phyloP scores from a whole-genome alignment of 768 basidiomycete species.

The Holtermannia corniformis region DNA sequence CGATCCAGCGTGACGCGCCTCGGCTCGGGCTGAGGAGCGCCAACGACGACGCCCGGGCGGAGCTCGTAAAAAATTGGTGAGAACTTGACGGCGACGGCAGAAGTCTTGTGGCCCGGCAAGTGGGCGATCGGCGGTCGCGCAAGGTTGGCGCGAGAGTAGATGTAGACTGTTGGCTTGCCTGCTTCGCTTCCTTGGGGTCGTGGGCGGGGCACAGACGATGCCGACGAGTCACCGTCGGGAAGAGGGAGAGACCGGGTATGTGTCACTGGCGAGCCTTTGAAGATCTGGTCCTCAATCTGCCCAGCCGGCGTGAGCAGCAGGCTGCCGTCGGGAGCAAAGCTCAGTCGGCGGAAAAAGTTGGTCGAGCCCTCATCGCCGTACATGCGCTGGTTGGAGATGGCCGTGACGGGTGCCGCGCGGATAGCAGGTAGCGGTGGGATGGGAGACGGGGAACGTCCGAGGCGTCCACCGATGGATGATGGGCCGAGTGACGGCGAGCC shows the following conservation, averaged over 20 bases:
- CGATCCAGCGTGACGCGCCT: constrained; percentile 54
- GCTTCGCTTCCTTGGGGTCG: constrained; percentile 26
- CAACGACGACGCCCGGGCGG: constrained; percentile 46
- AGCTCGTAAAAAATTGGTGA: constrained; percentile 88
- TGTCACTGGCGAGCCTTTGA: constrained; percentile 36
- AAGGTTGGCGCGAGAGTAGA: constrained; percentile 93
- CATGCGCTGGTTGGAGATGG: constrained; percentile 54
- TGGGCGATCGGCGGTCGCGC: constrained; percentile 86
- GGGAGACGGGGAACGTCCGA: constrained; percentile 36
- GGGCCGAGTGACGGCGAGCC: constrained; percentile 27
- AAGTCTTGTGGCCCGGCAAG: constrained; percentile 90
- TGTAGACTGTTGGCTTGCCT: constrained; percentile 65
- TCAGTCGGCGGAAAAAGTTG: constrained; percentile 88
- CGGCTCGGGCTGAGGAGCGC: constrained; percentile 44
- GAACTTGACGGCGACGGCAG: constrained; percentile 86
- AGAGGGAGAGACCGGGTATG: constrained; percentile 10
- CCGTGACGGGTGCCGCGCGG: constrained; percentile 50
- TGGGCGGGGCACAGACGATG: constrained; percentile 35
- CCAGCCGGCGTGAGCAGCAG: constrained; percentile 91
- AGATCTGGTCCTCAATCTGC: constrained; percentile 87
- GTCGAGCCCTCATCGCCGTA: constrained; percentile 94
- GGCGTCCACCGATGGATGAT: constrained; percentile 19
- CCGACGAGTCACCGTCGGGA: constrained; percentile 2
- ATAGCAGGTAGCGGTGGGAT: constrained; percentile 74
- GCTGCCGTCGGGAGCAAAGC: constrained; percentile 90